Base-by-base conservation (phyloP, 2,329 filamentous ascomycete species). In the Fusarium protoensiforme region DNA sequence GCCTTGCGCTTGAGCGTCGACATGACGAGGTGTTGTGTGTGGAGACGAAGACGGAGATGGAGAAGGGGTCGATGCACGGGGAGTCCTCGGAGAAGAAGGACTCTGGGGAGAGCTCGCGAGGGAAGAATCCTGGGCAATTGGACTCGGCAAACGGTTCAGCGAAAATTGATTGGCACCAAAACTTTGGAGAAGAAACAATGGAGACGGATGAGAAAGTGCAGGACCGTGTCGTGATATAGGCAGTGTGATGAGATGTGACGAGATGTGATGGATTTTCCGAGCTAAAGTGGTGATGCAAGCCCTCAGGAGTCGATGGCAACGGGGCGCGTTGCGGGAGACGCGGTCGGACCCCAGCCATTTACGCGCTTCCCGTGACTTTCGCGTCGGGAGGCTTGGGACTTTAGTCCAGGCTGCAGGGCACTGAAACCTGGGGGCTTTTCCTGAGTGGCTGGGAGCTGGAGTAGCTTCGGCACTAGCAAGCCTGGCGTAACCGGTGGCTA, bases 1-100 rank as follows among this genome's bases (percentile, higher is more conserved):
- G 89, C 88, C 84, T 93, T 93, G 75, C 93, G 91, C 84, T 94
- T 94, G 71, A 90, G 83, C 13, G 87, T 85, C 56, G 87, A 86
- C 87, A 90, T 90, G 64, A 69, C 78, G 72, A 75, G 61, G 63
- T 59, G 63, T 36, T 67, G 73, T 61, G 27, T 56, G 68, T 74
- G 74, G 71, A 76, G 67, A 72, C 57, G 74, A 69, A 76, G 66
- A 71, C 57, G 38, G 51, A 39, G 63, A 61, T 56, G 57, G 51
- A 38, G 65, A 64, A 57, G 60, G 67, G 71, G 67, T 65, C 51
- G 71, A 70, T 77, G 67, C 68, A 71, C 67, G 61, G 53, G 41
- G 61, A 73, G 68, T 60, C 65, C 67, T 75, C 66, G 69, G 54
- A 43, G 22, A 53, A 57, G 61, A 75, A 70, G 43, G 54, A 68